A percentile compares a stretch with the other conserved stretches of the same genome.
phyloP scores from a whole-genome alignment of 495 filamentous ascomycete genomes.

The Lasiosphaeria hispida region DNA sequence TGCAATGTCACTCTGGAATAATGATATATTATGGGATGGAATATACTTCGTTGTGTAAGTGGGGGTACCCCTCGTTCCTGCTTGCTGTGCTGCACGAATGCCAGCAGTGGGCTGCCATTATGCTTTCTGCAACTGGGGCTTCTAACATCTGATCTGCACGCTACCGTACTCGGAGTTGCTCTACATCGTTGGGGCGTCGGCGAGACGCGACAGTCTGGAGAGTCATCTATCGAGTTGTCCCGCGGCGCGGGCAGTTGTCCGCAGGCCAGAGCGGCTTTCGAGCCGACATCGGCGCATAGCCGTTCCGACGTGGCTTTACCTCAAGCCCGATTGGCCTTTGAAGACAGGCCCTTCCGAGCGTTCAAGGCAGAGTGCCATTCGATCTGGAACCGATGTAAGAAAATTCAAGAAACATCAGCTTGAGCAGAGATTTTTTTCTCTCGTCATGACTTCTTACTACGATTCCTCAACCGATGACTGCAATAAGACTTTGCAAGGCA shows the following conservation, averaged over 20 bases:
- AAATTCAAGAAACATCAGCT: too few species aligned
- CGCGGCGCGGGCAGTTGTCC: too few species aligned
- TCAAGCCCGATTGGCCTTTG: constrained; percentile 1
- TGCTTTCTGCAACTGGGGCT: background rate
- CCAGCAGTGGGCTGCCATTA: background rate
- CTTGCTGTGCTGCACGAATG: constrained; percentile 4
- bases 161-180: background rate
- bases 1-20: background rate
- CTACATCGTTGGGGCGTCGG: background rate
- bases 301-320: background rate
- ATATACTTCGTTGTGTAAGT: background rate
- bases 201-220: background rate
- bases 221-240: background rate
- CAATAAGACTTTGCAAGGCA: too few species aligned
- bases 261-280: background rate
- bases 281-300: constrained; percentile 16
- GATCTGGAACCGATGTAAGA: too few species aligned
- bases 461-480: too few species aligned
- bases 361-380: too few species aligned
- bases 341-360: background rate
- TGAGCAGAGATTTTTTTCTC: too few species aligned
- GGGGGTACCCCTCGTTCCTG: constrained; percentile 4
- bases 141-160: constrained; percentile 4
- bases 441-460: too few species aligned
- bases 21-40: background rate